Base-by-base conservation (phyloP, 306 rosid genomes). In the Calophaca sinica region DNA sequence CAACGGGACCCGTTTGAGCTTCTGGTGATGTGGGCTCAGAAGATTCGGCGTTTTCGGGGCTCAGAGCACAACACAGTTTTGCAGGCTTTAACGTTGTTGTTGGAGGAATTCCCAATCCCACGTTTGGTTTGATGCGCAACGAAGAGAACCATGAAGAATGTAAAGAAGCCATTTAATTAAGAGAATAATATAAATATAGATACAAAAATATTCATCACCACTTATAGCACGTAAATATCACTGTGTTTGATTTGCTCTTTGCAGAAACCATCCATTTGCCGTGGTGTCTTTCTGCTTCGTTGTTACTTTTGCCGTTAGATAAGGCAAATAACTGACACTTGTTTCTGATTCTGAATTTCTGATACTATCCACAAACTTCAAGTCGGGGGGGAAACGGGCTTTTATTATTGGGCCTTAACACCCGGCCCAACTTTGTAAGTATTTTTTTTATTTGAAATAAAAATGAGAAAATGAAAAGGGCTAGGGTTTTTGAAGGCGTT, bases 151-250 rank as follows among this genome's bases (percentile, higher is more conserved):
- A 63, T 15, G 52, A 50, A 50, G 51, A 63, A 9, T 73, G 91
- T 75, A 88, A 71, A 53, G 82, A 79, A 73, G 89, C 92, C 92
- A 92, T 89, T 36, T 6, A 31, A 5, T 10, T 2, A 5, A 72
- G 4, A 5, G 2, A 5, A 62, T 7, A 20, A 36, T 13, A 20
- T 20, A 20, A n/a, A 6, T 28, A 20, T 55, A n/a, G n/a, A n/a
- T n/a, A n/a, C n/a, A 3, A 4, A 26, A 7, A 9, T 26, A 10
- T 45, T 8, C 45, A n/a, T 66, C 28, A 12, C 6, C 57, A 42
- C 53, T 64, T 38, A 44, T 28, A 60, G 20, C 62, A 4, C 2
- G 28, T 5, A 33, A 7, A 36, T 58, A 20, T 58, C 38, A 58
- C 8, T 32, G 42, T 57, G 62, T 57, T 29, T 29, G 7, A 3